Evolutionary conservation across 2,329 filamentous ascomycete species (phyloP).

Genomic region (Epicoccum nigrum): DNA sequence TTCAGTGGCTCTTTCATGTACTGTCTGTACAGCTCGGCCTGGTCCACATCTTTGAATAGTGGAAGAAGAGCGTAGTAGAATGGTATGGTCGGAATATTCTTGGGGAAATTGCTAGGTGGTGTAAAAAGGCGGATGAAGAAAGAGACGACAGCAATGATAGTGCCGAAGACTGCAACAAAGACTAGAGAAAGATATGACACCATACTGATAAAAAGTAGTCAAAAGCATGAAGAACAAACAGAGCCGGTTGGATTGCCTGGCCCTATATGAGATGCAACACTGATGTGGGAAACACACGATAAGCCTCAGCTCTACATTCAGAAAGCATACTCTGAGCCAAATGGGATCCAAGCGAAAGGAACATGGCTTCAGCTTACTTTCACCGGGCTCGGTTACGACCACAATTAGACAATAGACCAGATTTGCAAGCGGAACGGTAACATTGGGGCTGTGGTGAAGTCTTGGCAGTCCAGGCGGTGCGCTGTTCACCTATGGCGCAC

Average conservation of each 20-base stretch:
- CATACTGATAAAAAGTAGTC: conserved; percentile 22
- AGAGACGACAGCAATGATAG: conserved; percentile 23
- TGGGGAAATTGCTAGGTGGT: conserved; percentile 34
- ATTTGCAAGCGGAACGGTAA: conserved; percentile 17
- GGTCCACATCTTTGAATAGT: conserved; percentile 52
- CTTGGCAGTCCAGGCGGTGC: conserved; percentile 17
- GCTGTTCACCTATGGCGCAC: conserved; percentile 7
- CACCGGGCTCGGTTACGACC: conserved; percentile 13
- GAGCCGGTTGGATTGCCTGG: conserved; percentile 3
- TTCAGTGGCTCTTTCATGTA: conserved; percentile 50
- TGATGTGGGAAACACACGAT: conserved; percentile 1
- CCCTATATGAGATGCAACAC: conserved; percentile 25
- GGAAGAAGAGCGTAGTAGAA: conserved; percentile 54
- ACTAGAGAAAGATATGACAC: conserved; percentile 32
- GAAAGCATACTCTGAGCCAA: conserved; percentile 16
- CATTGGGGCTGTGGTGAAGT: conserved; percentile 12
- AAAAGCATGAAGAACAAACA: conserved; percentile 1
- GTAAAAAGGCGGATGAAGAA: conserved; percentile 36
- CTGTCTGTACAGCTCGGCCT: conserved; percentile 49
- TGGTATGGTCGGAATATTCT: conserved; percentile 52
- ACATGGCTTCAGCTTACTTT: conserved; percentile 16
- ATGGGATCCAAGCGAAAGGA: conserved; percentile 17
- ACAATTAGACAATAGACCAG: conserved; percentile 31
- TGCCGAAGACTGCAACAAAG: conserved; percentile 27
- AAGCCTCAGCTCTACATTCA: conserved; percentile 20